phyloP scores from a whole-genome alignment of 345 rosid genomes.

The Dovyalis caffra region DNA sequence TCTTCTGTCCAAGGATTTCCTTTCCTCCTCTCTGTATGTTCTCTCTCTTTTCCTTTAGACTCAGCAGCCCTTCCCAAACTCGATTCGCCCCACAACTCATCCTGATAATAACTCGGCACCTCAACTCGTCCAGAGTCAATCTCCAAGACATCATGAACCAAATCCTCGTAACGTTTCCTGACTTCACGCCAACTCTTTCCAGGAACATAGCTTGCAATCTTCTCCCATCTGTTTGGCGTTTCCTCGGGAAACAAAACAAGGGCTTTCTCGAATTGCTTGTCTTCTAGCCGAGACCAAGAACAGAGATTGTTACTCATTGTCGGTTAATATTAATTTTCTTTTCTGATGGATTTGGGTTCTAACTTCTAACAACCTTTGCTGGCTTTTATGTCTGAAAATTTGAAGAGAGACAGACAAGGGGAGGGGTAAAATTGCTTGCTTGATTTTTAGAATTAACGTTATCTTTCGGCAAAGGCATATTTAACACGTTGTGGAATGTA shows the following conservation, averaged over 20 bases:
- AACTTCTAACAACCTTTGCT: no score
- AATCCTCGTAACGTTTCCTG: slow-evolving; percentile 17
- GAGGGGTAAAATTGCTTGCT: no score
- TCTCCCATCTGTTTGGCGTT: slow-evolving; percentile 19
- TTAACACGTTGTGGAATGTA: neutral
- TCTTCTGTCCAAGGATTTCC: slow-evolving; percentile 27
- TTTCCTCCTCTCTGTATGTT: slow-evolving; percentile 3
- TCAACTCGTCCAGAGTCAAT: slow-evolving; percentile 19
- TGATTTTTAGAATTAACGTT: no score
- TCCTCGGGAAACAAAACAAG: slow-evolving; percentile 19
- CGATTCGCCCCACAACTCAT: neutral
- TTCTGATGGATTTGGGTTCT: no score
- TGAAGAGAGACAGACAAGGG: no score
- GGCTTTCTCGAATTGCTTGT: slow-evolving; percentile 32
- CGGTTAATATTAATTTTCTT: no score
- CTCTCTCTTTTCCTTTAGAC: slow-evolving; percentile 15
- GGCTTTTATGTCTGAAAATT: no score
- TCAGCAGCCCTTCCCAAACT: neutral
- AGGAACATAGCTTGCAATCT: slow-evolving; percentile 22
- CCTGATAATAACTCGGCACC: slow-evolving; percentile 14
- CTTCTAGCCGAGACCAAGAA: slow-evolving; percentile 19
- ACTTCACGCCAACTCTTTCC: slow-evolving; percentile 20
- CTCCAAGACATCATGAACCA: slow-evolving; percentile 15
- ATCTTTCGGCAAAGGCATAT: neutral
- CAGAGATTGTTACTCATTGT: slow-evolving; percentile 5